Conservation (phyloP, 345 rosid genomes). For the Chamaenerion angustifolium region DNA sequence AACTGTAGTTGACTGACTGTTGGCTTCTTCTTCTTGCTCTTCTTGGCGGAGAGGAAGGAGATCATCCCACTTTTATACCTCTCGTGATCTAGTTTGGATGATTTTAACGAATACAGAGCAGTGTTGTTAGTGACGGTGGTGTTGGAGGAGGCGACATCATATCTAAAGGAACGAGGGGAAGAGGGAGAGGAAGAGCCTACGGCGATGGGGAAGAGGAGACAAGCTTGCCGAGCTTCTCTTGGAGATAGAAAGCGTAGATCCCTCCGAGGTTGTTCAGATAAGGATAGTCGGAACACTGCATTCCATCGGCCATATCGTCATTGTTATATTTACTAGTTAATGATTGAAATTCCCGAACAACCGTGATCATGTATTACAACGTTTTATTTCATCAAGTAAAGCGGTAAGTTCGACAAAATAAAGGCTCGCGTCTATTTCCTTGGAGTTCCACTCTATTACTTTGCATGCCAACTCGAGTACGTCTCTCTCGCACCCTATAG, state of each 20-base stretch:
- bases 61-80: conserved; percentile 13
- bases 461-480: too few species aligned
- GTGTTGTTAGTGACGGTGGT: neutral
- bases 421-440: too few species aligned
- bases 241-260: conserved; percentile 93
- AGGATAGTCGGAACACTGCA: conserved; percentile 39
- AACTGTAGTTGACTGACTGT: too few species aligned
- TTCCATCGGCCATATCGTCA: neutral
- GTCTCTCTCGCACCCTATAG: too few species aligned
- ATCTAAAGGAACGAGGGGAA: conserved; percentile 12
- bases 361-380: too few species aligned
- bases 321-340: too few species aligned
- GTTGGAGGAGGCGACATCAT: conserved; percentile 2
- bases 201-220: conserved; percentile 65
- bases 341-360: too few species aligned
- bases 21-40: conserved; percentile 47
- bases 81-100: too few species aligned
- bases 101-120: too few species aligned
- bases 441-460: too few species aligned
- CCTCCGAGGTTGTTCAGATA: conserved; percentile 77
- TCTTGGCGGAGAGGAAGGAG: conserved; percentile 63
- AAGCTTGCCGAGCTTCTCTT: conserved; percentile 92
- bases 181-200: conserved; percentile 32
- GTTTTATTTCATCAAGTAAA: too few species aligned
- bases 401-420: too few species aligned